Percentiles rank a stretch among this genome's conserved stretches.
phyloP scores from a whole-genome alignment of 1,139 yeast genomes.

The Pneumocystis jirovecii region DNA sequence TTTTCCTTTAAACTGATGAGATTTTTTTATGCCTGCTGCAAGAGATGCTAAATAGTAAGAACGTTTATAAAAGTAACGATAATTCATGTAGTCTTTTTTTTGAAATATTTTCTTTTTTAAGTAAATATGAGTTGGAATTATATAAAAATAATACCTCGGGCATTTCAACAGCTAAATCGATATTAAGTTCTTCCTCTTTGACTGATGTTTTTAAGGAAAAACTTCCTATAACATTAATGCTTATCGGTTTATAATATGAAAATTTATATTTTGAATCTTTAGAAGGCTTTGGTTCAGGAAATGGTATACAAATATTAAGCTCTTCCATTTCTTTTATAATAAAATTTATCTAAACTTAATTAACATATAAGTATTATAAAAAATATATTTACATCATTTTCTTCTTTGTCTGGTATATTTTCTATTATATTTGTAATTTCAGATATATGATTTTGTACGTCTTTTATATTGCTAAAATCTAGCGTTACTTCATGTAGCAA shows the following conservation, averaged over 20 bases:
- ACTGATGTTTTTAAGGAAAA: conserved; percentile 78
- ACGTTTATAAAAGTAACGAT: conserved; percentile 77
- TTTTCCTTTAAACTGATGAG: conserved; percentile 27
- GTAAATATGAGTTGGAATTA: neutral
- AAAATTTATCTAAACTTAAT: conserved; percentile 36
- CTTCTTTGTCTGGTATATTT: conserved; percentile 40
- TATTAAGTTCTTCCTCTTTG: conserved; percentile 44
- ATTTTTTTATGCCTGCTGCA: conserved; percentile 33
- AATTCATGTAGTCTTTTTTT: conserved; percentile 78
- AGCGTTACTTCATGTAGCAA: conserved; percentile 61
- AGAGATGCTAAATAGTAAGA: conserved; percentile 73
- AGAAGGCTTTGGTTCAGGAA: conserved; percentile 76
- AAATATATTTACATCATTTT: conserved; percentile 20
- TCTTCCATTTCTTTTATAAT: conserved; percentile 33
- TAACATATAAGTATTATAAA: neutral
- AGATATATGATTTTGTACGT: conserved; percentile 65
- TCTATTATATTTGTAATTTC: conserved; percentile 57
- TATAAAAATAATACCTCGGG: conserved; percentile 30
- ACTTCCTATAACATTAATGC: conserved; percentile 70
- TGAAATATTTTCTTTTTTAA: conserved; percentile 39
- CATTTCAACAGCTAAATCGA: conserved; percentile 74
- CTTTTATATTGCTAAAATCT: conserved; percentile 50
- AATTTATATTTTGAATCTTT: conserved; percentile 53
- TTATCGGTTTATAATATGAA: conserved; percentile 55
- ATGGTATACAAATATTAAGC: conserved; percentile 52